Conservation (phyloP, 306 rosid genomes). For the Acacia acuminata region DNA sequence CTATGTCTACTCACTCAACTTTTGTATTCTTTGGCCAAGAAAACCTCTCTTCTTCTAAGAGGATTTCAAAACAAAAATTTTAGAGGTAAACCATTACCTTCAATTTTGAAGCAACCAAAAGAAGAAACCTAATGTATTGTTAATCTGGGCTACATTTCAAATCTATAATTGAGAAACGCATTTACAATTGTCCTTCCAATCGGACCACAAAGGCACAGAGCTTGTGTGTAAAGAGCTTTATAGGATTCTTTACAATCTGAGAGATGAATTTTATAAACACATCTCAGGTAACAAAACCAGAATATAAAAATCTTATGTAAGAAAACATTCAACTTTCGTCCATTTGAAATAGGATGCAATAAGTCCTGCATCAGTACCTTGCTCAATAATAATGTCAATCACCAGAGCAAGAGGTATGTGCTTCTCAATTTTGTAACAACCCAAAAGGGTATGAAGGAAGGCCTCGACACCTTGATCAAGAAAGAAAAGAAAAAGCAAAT, state of each 20-base stretch:
- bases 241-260: neutral
- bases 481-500: conserved; percentile 10
- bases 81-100: neutral
- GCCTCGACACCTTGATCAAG: conserved; percentile 75
- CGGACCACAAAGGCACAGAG: neutral
- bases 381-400: conserved; percentile 83
- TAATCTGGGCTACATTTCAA: conserved; percentile 14
- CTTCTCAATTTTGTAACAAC: conserved; percentile 61
- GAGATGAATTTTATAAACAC: neutral
- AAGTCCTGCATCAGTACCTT: conserved; percentile 56
- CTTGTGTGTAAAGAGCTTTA: neutral
- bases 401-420: conserved; percentile 73
- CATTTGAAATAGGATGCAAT: neutral
- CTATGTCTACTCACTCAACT: conserved; percentile 16
- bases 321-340: neutral
- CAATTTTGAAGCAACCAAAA: neutral
- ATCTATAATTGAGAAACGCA: neutral
- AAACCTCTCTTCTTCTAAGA: conserved; percentile 8
- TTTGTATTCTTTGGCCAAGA: neutral
- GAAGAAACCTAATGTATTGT: neutral
- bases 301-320: neutral
- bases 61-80: neutral
- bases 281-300: neutral
- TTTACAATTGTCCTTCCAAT: neutral
- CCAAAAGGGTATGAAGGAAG: conserved; percentile 81